A percentile compares a stretch with the other conserved stretches of the same genome.
Conservation (phyloP, 2,329 filamentous ascomycete species). For the Bipolaris oryzae region DNA sequence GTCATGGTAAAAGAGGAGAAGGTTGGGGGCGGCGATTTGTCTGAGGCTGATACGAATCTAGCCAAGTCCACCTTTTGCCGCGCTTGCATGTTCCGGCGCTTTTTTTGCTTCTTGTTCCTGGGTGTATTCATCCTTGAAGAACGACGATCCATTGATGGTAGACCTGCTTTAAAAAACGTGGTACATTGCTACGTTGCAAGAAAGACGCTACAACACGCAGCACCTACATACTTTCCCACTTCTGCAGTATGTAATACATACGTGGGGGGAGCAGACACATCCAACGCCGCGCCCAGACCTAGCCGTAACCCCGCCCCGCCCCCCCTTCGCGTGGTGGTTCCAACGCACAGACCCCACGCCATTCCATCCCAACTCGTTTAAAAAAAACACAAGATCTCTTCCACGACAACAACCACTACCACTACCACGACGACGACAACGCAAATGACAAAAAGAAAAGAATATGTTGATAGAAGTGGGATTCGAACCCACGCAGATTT, state of each 20-base stretch:
- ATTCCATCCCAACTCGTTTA: no score
- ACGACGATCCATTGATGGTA: no score
- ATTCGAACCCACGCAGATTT: constrained; percentile 51
- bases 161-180: no score
- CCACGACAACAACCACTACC: constrained; percentile 5
- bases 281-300: no score
- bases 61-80: constrained; percentile 23
- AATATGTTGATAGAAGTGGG: constrained; percentile 48
- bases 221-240: no score
- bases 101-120: neutral
- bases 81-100: neutral
- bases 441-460: constrained; percentile 19
- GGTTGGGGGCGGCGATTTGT: constrained; percentile 16
- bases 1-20: constrained; percentile 16
- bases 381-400: neutral
- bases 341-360: no score
- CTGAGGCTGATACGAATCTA: constrained; percentile 19
- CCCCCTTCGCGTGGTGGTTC: no score
- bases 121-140: neutral
- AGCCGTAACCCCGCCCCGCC: no score
- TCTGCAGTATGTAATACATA: no score
- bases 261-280: no score
- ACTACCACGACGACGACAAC: neutral
- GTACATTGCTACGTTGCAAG: neutral
- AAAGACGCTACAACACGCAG: no score